Base-by-base conservation (phyloP, 2,329 filamentous ascomycete genomes). In the Dactylellina sp. region DNA sequence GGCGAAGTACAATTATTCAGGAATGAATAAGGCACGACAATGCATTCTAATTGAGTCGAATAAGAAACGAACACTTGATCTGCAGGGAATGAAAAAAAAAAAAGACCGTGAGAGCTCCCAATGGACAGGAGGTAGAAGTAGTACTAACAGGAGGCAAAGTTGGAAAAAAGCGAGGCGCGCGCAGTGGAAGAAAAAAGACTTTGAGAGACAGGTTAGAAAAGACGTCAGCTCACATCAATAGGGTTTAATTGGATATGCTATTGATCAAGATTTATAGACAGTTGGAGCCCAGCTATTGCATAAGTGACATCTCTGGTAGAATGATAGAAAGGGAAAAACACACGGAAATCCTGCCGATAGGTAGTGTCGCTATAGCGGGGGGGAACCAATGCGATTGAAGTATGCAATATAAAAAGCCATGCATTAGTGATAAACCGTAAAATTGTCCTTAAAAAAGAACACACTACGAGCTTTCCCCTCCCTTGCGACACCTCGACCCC, bases 401-500 rank as follows among this genome's bases (percentile, higher is more conserved):
- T 12, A 62, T 35, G 22, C 22, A 35, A 53, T 50, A 63, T 22
- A 49, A 1, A 28, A 32, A 14, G 28, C 9, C 28, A 32, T 32
- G 28, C n/a, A n/a, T n/a, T n/a, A n/a, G n/a, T n/a, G n/a, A n/a
- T n/a, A n/a, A n/a, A n/a, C n/a, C n/a, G n/a, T 25, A 49, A 20
- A 40, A 32, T 12, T 14, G 40, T 5, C 28, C 18, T 22, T 14
- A 52, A 56, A 28, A 12, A 53, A 60, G 32, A 68, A 47, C 7
- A 4, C 37, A 50, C 20, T 46, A 44, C 16, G n/a, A n/a, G n/a
- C n/a, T n/a, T 5, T 39, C 37, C 53, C 2, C 50, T 22, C 28
- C 42, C 49, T 57, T 71, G 59, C 62, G 66, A 71, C 50, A 71
- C 57, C 49, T 57, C 39, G 50, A 60, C 40, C 63, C 14, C 49